These are phyloP conservation scores for Halophytophthora polymorphica DNA, from an alignment of 352 stramenopile genomes.

Conservation along the genomic window DNA sequence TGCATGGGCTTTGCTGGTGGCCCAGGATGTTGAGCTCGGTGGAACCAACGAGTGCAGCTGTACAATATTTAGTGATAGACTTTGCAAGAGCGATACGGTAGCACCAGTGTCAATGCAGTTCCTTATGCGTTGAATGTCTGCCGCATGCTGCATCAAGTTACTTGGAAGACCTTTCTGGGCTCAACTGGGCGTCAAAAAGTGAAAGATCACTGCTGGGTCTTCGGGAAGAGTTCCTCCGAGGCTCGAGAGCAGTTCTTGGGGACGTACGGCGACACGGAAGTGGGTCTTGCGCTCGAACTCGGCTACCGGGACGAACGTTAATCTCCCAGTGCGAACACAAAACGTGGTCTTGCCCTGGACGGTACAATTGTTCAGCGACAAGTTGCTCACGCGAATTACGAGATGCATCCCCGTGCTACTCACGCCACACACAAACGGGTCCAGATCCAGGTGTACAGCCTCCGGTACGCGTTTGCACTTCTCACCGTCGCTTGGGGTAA, in stretches of 20 bases:
- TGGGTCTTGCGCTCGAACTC: constrained; percentile 25
- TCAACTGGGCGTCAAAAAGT: not conserved
- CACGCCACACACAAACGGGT: constrained; percentile 21
- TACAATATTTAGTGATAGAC: constrained; percentile 15
- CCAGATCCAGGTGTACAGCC: constrained; percentile 18
- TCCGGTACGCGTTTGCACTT: constrained; percentile 12
- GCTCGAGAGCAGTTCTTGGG: constrained; percentile 27
- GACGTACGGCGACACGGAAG: constrained; percentile 20
- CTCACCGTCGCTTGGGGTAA: constrained; percentile 14
- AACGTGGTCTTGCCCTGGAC: constrained; percentile 26
- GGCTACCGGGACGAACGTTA: constrained; percentile 19
- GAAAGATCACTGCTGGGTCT: constrained; percentile 2
- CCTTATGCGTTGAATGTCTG: no score
- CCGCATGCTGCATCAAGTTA: no score
- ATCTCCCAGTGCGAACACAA: constrained; percentile 5
- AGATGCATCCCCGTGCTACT: constrained; percentile 18
- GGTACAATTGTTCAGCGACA: constrained; percentile 15
- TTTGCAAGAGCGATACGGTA: not conserved
- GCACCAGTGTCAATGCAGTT: no score
- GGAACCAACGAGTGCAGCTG: constrained; percentile 1
- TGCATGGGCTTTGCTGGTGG: constrained; percentile 66
- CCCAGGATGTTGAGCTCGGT: constrained; percentile 31
- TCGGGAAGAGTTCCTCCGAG: constrained; percentile 21
- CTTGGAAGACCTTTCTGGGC: no score
- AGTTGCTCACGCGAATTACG: constrained; percentile 23